Conservation (phyloP, 345 rosid species). For the Citrus australasica region DNA sequence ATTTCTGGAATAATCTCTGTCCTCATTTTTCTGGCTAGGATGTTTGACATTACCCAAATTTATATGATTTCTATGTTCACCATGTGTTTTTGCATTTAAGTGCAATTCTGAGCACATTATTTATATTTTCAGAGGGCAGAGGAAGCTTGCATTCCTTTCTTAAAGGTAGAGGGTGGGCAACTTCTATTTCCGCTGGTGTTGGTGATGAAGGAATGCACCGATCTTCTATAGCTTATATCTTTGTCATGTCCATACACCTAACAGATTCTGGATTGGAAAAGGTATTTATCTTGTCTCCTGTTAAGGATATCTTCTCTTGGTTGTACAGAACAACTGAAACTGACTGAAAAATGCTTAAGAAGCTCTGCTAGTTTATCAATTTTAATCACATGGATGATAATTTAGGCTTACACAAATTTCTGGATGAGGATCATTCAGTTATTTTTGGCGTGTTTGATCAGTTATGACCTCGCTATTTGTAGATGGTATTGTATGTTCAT, state of each 20-base stretch:
- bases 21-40: neutral
- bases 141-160: conserved; percentile 89
- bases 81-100: conserved; percentile 7
- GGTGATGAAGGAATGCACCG: conserved; percentile 88
- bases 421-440: neutral
- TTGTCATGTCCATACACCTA: conserved; percentile 81
- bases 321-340: neutral
- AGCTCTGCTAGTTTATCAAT: neutral
- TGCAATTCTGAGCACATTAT: conserved; percentile 13
- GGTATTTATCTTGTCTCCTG: conserved; percentile 32
- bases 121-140: conserved; percentile 75
- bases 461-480: neutral
- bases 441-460: neutral
- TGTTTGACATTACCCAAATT: neutral
- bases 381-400: neutral
- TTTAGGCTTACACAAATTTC: neutral
- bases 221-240: conserved; percentile 81
- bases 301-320: neutral
- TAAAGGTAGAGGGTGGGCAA: conserved; percentile 83
- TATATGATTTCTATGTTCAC: conserved; percentile 1
- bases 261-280: conserved; percentile 91
- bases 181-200: conserved; percentile 88
- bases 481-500: neutral
- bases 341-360: neutral
- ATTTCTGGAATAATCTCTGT: neutral